Evolutionary conservation across 169 alveolate genomes (phyloP).

Genomic region (Pseudocohnilembus persalinus): DNA sequence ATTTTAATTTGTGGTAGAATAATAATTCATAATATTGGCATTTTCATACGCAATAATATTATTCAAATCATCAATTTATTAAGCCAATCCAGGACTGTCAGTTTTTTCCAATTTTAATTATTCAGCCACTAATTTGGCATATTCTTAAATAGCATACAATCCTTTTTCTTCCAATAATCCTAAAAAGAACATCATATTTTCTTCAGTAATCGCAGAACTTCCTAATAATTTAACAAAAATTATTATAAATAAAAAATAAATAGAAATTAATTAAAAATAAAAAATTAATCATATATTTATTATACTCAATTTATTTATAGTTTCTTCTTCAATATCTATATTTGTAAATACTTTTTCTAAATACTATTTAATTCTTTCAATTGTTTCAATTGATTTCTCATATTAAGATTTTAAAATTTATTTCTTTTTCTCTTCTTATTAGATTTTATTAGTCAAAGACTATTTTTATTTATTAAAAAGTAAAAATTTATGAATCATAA

Average conservation of each 20-base stretch:
- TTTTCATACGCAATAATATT: constrained; percentile 52
- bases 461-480: background rate
- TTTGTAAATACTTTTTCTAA: constrained; percentile 45
- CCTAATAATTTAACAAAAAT: constrained; percentile 14
- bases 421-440: constrained; percentile 49
- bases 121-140: constrained; percentile 47
- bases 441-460: constrained; percentile 39
- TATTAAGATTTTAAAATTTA: constrained; percentile 41
- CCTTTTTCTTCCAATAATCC: constrained; percentile 49
- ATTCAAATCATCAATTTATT: constrained; percentile 44
- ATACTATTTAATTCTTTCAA: constrained; percentile 38
- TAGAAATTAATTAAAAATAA: too few relatives aligned
- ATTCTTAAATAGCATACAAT: constrained; percentile 46
- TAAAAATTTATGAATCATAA: background rate
- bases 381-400: constrained; percentile 56
- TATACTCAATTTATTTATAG: constrained; percentile 42
- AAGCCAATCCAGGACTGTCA: constrained; percentile 39
- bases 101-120: constrained; percentile 47
- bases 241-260: background rate
- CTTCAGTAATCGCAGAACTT: constrained; percentile 50
- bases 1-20: constrained; percentile 35
- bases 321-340: constrained; percentile 48
- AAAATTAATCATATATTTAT: background rate
- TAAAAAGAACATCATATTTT: constrained; percentile 49
- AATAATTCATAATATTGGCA: constrained; percentile 53